Percentiles rank a stretch among this genome's conserved stretches.
phyloP scores from a whole-genome alignment of 2,329 filamentous ascomycete genomes.

The Arthrobotrys iridis region DNA sequence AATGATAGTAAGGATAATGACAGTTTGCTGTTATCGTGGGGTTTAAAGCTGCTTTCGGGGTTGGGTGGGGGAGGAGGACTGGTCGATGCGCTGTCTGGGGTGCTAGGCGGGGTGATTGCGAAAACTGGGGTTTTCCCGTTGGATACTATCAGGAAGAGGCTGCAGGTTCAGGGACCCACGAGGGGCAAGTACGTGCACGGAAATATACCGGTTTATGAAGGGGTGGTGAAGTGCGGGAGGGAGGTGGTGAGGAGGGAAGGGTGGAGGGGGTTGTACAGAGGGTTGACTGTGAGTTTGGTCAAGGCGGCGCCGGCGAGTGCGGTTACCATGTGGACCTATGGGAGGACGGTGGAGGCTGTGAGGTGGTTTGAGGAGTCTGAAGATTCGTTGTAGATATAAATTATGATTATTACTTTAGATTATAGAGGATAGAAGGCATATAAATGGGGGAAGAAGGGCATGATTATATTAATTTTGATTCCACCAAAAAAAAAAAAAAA shows the following conservation, averaged over 20 bases:
- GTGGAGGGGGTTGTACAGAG: conserved; percentile 82
- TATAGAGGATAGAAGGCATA: too few species aligned
- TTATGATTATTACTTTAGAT: not conserved
- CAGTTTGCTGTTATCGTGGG: conserved; percentile 61
- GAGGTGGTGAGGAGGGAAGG: conserved; percentile 79
- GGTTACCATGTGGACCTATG: conserved; percentile 95
- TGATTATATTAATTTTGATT: too few species aligned
- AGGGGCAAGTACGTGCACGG: conserved; percentile 79
- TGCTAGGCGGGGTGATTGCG: conserved; percentile 79
- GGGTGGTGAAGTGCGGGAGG: conserved; percentile 72
- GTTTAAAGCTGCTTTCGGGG: conserved; percentile 4
- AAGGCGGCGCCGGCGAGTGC: conserved; percentile 95
- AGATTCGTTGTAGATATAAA: not conserved
- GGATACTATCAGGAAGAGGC: conserved; percentile 88
- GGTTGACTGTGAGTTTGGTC: conserved; percentile 84
- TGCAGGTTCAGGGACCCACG: conserved; percentile 95
- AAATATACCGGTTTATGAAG: conserved; percentile 85
- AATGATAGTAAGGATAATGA: too few species aligned
- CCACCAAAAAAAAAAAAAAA: too few species aligned
- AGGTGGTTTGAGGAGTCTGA: conserved; percentile 60
- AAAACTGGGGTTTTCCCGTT: conserved; percentile 94
- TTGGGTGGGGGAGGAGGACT: conserved; percentile 72
- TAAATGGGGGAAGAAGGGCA: too few species aligned
- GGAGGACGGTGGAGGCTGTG: conserved; percentile 74
- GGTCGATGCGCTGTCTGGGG: conserved; percentile 83